Percentiles rank a stretch among this genome's conserved stretches.
phyloP scores from a whole-genome alignment of 2,329 filamentous ascomycete species.

The Paraphaeosphaeria minitans region DNA sequence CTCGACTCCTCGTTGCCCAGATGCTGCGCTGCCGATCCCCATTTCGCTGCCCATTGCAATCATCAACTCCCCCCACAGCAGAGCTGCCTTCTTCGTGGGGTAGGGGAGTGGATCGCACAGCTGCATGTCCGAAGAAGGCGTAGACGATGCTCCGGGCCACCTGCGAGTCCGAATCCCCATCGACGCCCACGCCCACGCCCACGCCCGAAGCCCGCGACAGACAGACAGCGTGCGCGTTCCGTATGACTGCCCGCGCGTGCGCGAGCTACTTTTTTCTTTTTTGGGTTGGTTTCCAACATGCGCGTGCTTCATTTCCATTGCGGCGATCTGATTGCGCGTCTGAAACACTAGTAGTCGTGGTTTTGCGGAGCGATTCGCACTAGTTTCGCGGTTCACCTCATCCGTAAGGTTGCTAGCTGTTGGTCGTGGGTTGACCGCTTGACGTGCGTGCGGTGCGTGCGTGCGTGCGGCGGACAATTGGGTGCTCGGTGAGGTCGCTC shows the following conservation, averaged over 20 bases:
- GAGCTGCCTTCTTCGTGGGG: background rate
- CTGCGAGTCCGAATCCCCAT: constrained; percentile 3
- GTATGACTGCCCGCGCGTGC: background rate
- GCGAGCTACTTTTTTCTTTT: constrained; percentile 6
- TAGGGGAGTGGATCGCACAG: background rate
- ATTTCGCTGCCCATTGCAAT: background rate
- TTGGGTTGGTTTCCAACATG: constrained; percentile 2
- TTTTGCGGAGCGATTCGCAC: background rate
- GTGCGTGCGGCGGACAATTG: background rate
- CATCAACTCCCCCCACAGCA: background rate
- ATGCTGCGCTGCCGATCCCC: background rate
- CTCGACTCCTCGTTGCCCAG: background rate
- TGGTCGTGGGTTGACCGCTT: background rate
- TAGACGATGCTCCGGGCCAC: constrained; percentile 3
- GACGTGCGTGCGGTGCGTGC: no score
- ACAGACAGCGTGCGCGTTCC: constrained; percentile 10
- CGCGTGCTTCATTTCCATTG: background rate
- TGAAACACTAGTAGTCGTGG: constrained; percentile 3
- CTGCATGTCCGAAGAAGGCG: background rate
- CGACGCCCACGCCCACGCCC: no score
- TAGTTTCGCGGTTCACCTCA: background rate
- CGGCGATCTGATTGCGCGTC: constrained; percentile 5
- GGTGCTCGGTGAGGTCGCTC: background rate
- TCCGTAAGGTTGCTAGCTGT: background rate
- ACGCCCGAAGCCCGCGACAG: constrained; percentile 8